Conservation (phyloP, 169 alveolate species). For the Plasmodium coatneyi region DNA sequence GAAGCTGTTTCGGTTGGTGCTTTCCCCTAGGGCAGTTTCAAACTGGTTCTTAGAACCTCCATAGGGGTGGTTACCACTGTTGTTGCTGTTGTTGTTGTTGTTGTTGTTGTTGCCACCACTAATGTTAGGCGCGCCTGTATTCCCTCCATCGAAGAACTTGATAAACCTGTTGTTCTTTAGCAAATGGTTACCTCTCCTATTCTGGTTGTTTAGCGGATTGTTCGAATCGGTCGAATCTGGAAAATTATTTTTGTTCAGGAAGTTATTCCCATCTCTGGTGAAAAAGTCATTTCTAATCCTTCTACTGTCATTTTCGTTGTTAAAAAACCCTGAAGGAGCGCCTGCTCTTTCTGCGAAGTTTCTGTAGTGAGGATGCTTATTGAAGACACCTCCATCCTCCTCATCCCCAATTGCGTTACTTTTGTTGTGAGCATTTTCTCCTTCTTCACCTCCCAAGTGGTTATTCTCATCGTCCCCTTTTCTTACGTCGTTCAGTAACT, state of each 20-base stretch:
- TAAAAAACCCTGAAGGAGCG: neutral
- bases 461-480: neutral
- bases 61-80: neutral
- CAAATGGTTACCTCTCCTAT: slow-evolving; percentile 6
- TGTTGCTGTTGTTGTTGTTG: neutral
- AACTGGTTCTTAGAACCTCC: neutral
- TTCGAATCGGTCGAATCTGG: slow-evolving; percentile 6
- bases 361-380: neutral
- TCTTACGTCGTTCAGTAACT: neutral
- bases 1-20: neutral
- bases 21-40: neutral
- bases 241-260: neutral
- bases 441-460: neutral
- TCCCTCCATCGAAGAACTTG: neutral
- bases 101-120: no score
- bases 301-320: neutral
- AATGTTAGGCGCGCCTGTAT: neutral
- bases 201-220: neutral
- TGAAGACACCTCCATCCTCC: neutral
- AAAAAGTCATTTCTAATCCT: slow-evolving; percentile 28
- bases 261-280: neutral
- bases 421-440: neutral
- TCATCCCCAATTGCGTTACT: neutral
- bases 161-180: neutral
- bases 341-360: neutral